Conservation (phyloP, 345 rosid genomes). For the Populus ilicifolia region DNA sequence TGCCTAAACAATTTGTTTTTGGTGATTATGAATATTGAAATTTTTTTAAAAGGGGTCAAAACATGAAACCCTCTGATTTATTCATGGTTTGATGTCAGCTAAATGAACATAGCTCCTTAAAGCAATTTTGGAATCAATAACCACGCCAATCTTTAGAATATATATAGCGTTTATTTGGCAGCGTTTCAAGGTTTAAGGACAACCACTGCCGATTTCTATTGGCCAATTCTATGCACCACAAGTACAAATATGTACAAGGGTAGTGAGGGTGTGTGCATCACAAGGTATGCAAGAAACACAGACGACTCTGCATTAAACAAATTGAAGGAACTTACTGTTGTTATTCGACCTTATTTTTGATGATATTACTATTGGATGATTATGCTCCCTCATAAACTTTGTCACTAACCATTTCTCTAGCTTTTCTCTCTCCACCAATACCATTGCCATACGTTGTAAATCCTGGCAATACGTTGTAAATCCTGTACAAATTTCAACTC, state of each 20-base stretch:
- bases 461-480: neutral
- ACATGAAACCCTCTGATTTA: neutral
- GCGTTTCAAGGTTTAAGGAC: neutral
- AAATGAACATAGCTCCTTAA: neutral
- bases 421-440: constrained; percentile 67
- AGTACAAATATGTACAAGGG: neutral
- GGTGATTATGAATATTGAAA: neutral
- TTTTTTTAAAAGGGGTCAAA: neutral
- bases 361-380: constrained; percentile 69
- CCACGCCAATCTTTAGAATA: neutral
- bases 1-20: neutral
- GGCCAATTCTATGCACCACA: neutral
- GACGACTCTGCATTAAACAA: neutral
- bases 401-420: constrained; percentile 84
- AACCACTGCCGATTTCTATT: neutral
- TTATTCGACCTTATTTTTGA: constrained; percentile 78
- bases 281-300: neutral
- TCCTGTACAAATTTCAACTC: neutral
- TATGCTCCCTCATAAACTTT: constrained; percentile 77
- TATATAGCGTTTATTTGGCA: neutral
- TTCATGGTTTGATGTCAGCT: neutral
- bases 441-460: constrained; percentile 89
- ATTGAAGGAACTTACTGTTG: constrained; percentile 43
- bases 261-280: neutral
- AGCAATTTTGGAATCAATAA: neutral